phyloP scores from a whole-genome alignment of 805 yeast genomes.

The Cyberlindnera mycetangii region DNA sequence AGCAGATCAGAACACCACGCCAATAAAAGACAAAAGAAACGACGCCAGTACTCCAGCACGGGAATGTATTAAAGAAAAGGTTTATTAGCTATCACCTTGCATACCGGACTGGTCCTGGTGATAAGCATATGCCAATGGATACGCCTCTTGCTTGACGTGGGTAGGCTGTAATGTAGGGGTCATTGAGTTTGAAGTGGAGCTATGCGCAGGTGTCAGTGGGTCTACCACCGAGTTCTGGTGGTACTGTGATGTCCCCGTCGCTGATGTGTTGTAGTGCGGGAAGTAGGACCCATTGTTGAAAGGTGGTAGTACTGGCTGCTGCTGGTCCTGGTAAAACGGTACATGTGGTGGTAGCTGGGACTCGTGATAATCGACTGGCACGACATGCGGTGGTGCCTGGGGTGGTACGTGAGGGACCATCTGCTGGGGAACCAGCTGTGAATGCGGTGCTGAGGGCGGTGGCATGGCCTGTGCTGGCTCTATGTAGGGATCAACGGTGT shows the following conservation, averaged over 20 bases:
- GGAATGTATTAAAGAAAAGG: no score
- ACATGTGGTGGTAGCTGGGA: not conserved
- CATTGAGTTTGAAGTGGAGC: not conserved
- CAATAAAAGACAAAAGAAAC: no score
- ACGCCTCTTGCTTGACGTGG: not conserved
- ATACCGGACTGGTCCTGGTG: not conserved
- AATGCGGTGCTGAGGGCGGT: not conserved
- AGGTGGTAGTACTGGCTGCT: not conserved
- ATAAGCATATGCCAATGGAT: not conserved
- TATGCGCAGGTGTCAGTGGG: slow-evolving; percentile 8
- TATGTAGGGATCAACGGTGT: slow-evolving; percentile 30
- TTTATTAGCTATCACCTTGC: not conserved
- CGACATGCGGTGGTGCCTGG: no score
- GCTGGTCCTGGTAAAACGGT: not conserved
- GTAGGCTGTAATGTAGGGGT: slow-evolving; percentile 1
- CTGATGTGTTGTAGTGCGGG: not conserved
- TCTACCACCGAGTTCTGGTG: slow-evolving; percentile 3
- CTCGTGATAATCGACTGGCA: no score
- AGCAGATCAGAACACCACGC: not conserved
- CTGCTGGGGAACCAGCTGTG: no score
- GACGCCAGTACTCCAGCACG: no score
- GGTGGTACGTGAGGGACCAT: no score
- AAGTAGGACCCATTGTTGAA: not conserved
- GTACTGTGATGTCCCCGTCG: not conserved
- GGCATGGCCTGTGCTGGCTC: not conserved